Evolutionary conservation across 2,329 filamentous ascomycete genomes (phyloP), one percentile per base, ranked within the genome.

Genomic region (Aspergillus sp.): DNA sequence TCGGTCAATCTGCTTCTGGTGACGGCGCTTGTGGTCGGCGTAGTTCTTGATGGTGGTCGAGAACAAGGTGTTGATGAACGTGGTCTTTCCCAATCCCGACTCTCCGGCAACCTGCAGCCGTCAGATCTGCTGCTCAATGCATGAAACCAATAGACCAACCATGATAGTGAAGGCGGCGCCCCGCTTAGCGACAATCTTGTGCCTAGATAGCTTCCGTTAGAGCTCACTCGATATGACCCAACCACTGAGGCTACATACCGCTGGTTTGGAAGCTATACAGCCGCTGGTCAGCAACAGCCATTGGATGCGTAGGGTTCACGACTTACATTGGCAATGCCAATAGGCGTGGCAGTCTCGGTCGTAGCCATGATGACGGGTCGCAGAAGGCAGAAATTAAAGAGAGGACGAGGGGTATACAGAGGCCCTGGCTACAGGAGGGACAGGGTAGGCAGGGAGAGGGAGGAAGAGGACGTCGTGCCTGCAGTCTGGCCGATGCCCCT

Each of bases 11-110:
- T 98, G 91, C 79, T 98, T 98, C 69, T 91, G 85, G 68, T 98
- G 91, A 60, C 91, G 85, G 67, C 86, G 84, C 76, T 94, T 94
- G 78, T 98, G 89, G 68, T 98, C 91, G 75, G 91, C 91, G 66
- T 98, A 98, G 77, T 96, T 98, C 77, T 98, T 98, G 78, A 98
- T 98, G 54, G 91, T 98, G 48, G 93, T 98, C 43, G 91, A 98
- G 76, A 98, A 98, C 41, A 98, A 80, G 39, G 91, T 98, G 80
- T 98, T 98, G 79, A 98, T 96, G 70, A 98, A 98, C 55, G 91
- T 98, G 15, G 93, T 98, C 78, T 98, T 98, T 72, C 91, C 91
- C 52, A 96, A 71, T 59, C 89, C 89, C 49, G 91, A 96, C 72
- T 98, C 89, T 71, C 89, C 89, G 70, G 91, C 91, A 68, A 96